Base-by-base conservation (phyloP, 495 filamentous ascomycete species). In the Chaetomidium leptoderma region DNA sequence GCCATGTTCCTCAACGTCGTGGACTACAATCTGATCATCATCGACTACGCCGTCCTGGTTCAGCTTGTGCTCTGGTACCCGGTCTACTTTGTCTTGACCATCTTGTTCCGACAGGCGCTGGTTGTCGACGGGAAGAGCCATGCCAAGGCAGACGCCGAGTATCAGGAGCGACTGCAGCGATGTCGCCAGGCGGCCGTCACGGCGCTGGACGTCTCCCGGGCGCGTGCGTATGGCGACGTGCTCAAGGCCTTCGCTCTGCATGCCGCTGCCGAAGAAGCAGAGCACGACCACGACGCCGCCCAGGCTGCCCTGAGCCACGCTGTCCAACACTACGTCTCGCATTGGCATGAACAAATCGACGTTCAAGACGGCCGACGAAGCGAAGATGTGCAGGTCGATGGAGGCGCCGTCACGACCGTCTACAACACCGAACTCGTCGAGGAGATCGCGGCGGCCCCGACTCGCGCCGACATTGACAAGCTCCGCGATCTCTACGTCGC, bases 21-120 rank as follows among this genome's bases (percentile, higher is more conserved):
- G 11, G 51, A 55, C 46, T 63, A 42, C 57, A 66, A 61, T 39
- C 56, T 69, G 14, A 61, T 69, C 55, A 66, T 69, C 51, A 66
- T 69, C 47, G 66, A 69, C 57, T 69, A 69, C 55, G 63, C 66
- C 54, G 57, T 69, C 37, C 30, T 69, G 35, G 66, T 69, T 32
- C 57, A 69, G 43, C 61, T 69, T 5, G 64, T 69, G 6, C 64
- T 69, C 21, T 69, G 66, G 66, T 69, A 69, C 51, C 66, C 66
- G 21, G 64, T 69, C n/a, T 69, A 57, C 57, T 69, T 66, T 30
- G 47, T 66, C 49, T 66, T 66, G 30, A 69, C 66, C 14, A 55
- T 69, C 10, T 35, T 69, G 10, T 59, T 66, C 59, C 66, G 66
- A 16, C 66, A 63, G 23, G 66, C 61, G 0, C 54, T 69, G 7